Evolutionary conservation across 306 rosid genomes (phyloP).

Genomic region (Datisca glomerata): DNA sequence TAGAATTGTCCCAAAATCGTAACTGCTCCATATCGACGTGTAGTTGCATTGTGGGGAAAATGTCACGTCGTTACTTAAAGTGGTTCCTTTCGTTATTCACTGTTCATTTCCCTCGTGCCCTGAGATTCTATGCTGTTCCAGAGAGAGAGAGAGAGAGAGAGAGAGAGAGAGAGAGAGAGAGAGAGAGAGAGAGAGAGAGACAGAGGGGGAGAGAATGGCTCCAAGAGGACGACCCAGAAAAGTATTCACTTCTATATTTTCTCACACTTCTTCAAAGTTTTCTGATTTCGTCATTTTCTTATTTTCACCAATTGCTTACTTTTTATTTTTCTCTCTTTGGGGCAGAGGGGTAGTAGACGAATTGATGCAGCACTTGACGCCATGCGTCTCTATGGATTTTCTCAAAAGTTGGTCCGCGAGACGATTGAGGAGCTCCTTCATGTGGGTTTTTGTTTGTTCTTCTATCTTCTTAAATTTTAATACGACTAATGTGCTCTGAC

Average conservation of each 20-base stretch:
- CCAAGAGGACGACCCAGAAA: constrained; percentile 9
- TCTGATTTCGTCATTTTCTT: not conserved
- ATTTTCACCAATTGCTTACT: no score
- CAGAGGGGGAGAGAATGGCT: constrained; percentile 12
- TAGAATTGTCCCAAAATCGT: no score
- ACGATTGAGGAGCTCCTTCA: constrained; percentile 25
- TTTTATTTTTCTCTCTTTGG: not conserved
- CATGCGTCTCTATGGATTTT: constrained; percentile 32
- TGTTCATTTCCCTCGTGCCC: no score
- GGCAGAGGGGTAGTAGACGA: constrained; percentile 15
- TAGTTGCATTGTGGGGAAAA: no score
- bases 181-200: not conserved
- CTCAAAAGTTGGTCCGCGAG: constrained; percentile 11
- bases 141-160: no score
- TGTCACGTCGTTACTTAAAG: no score
- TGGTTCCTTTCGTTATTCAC: no score
- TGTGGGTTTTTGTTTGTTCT: constrained; percentile 12
- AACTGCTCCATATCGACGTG: no score
- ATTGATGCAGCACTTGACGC: constrained; percentile 53
- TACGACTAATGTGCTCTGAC: no score
- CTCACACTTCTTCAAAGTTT: not conserved
- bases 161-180: no score
- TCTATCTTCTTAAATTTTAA: not conserved
- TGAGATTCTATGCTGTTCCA: no score
- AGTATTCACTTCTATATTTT: constrained; percentile 6